phyloP scores from a whole-genome alignment of 106 monocot genomes.

The Dioscorea alata region DNA sequence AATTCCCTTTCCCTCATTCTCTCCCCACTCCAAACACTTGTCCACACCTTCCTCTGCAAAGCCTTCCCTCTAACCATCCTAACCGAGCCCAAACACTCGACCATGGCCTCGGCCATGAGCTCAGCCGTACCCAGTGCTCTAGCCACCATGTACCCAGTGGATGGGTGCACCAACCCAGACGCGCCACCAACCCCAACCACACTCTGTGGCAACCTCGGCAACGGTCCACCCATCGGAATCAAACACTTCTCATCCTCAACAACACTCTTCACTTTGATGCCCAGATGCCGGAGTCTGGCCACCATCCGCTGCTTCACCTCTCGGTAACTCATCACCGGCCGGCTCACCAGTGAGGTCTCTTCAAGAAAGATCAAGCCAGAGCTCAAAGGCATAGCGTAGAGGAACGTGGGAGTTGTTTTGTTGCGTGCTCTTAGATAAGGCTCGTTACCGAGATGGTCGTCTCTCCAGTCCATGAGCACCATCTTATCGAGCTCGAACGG shows the following conservation, averaged over 20 bases:
- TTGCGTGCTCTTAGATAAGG: slow-evolving; percentile 15
- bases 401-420: slow-evolving; percentile 20
- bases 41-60: slow-evolving; percentile 17
- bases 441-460: slow-evolving; percentile 29
- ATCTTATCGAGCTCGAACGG: slow-evolving; percentile 23
- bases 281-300: slow-evolving; percentile 29
- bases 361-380: slow-evolving; percentile 20
- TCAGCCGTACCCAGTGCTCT: slow-evolving; percentile 2
- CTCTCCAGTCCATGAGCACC: slow-evolving; percentile 35
- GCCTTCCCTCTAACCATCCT: slow-evolving; percentile 24
- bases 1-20: slow-evolving; percentile 24
- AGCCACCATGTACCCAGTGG: slow-evolving; percentile 32
- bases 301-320: slow-evolving; percentile 32
- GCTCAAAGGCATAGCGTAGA: slow-evolving; percentile 28
- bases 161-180: slow-evolving; percentile 21
- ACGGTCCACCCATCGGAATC: slow-evolving; percentile 29
- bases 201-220: slow-evolving; percentile 19
- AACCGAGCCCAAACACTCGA: slow-evolving; percentile 21
- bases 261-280: slow-evolving; percentile 21
- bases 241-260: slow-evolving; percentile 34
- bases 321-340: slow-evolving; percentile 10
- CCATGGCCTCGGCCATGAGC: slow-evolving; percentile 21
- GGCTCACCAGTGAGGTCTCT: slow-evolving; percentile 29
- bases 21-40: slow-evolving; percentile 17
- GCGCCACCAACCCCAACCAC: slow-evolving; percentile 17